Evolutionary conservation across 2,329 filamentous ascomycete species (phyloP), one percentile per base, ranked within the genome.

Genomic region (Cladobotryum mycophilum): DNA sequence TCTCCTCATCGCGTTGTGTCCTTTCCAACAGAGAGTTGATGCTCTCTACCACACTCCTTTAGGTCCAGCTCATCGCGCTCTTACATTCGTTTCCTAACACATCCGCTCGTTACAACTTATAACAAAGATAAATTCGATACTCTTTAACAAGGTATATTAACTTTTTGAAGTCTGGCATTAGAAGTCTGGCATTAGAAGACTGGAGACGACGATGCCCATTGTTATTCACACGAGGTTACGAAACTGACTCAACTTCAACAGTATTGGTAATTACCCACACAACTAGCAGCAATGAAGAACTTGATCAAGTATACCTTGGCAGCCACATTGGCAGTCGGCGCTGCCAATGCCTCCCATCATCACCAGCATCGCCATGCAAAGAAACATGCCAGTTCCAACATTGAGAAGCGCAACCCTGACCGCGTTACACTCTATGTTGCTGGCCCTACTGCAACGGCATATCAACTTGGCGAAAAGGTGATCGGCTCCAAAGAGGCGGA

Each of bases 401-500:
- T 76, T 46, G 72, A 78, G 63, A 75, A 73, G 69, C 75, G 74
- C 52, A 67, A 61, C 25, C 67, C 70, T 14, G 63, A 58, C 35
- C 70, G 74, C 45, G 72, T 78, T 51, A 72, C 70, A 52, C 78
- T 81, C 48, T 76, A 78, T 49, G 76, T 84, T 46, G 72, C 78
- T 38, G 80, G 77, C 40, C 77, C 84, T 33, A 84, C 81, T 47
- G 79, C 84, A 58, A 81, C 84, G 50, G 78, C 85, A 51, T 96
- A 91, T 70, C 77, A 85, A 64, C 73, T 91, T 48, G 80, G 86
- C 54, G 85, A 84, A 54, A 60, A 82, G 62, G 56, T 72, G 34
- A 77, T 95, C 58, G 73, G 75, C 48, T 70, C 78, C 53, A 69
- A 78, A 0, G 79, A 89, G 53, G 89, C 89, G 48, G 78, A 85